These are phyloP conservation scores for Cryptosporidium canis DNA, from an alignment of 169 alveolate genomes.

Conservation along the genomic window DNA sequence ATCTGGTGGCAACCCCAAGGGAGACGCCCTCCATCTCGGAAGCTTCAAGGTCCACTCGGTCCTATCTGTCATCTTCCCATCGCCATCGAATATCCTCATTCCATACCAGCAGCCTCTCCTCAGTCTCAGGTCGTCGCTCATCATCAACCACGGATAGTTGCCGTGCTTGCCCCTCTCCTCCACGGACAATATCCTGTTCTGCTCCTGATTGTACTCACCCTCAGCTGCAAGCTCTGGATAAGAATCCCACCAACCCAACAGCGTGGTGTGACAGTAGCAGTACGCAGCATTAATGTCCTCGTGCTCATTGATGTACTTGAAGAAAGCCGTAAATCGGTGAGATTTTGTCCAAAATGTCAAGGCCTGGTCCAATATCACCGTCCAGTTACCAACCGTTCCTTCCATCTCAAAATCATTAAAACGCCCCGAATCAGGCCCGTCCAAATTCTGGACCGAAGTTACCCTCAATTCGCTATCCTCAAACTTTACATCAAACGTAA, in stretches of 20 bases:
- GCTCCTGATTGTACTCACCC: neutral
- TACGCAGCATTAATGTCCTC: slow-evolving; percentile 45
- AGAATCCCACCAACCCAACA: slow-evolving; percentile 72
- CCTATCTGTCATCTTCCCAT: slow-evolving; percentile 61
- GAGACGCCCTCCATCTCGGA: slow-evolving; percentile 72
- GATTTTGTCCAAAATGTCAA: slow-evolving; percentile 53
- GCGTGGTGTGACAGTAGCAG: slow-evolving; percentile 57
- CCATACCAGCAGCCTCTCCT: slow-evolving; percentile 73
- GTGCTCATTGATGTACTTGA: slow-evolving; percentile 43
- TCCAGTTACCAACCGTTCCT: slow-evolving; percentile 50
- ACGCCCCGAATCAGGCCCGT: neutral
- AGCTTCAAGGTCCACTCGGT: slow-evolving; percentile 44
- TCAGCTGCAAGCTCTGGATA: neutral
- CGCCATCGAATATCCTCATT: slow-evolving; percentile 51
- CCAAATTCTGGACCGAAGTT: neutral
- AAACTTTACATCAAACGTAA: slow-evolving; percentile 48
- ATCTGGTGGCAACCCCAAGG: slow-evolving; percentile 67
- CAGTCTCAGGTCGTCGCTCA: slow-evolving; percentile 18
- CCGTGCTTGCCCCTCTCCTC: slow-evolving; percentile 31
- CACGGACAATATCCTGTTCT: slow-evolving; percentile 22
- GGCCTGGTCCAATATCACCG: slow-evolving; percentile 58
- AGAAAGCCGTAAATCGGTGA: slow-evolving; percentile 38
- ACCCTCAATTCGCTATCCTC: neutral
- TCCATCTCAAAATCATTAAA: slow-evolving; percentile 18
- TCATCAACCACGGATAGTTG: slow-evolving; percentile 37